Base-by-base conservation (phyloP, 371 early-diverging fungal genomes). In the Syncephalastrum racemosum region DNA sequence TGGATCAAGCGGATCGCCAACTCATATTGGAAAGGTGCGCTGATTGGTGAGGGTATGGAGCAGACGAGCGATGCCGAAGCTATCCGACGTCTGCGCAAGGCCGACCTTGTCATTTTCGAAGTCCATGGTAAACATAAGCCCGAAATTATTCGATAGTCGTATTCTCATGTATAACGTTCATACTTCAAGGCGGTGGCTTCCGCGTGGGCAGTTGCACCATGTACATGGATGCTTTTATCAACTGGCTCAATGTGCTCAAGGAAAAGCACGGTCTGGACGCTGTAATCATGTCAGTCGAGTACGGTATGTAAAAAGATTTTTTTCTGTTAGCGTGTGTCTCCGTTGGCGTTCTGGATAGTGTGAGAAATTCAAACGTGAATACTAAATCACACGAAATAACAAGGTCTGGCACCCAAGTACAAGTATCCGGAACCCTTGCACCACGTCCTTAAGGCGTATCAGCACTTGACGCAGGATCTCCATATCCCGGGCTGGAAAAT, bases 211-310 rank as follows among this genome's bases (percentile, higher is more conserved):
- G 61, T 40, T 42, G 50, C 20, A 66, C 71, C 0, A 76, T 76
- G 77, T 76, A 70, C 36, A 76, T 76, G 77, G 50, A 64, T 3
- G 54, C 66, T 3, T 76, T 70, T 51, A 57, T 64, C 6, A 58
- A 27, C n/a, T 83, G 83, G 83, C 60, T 83, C 58, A 66, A 71
- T 22, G 56, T 71, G 20, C 53, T 81, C 31, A 78, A 81, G 48
- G 53, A 62, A 20, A 79, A 71, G 42, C 67, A 83, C 50, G 67
- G 68, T 52, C n/a, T 83, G 52, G 71, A 81, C 57, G 75, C 77
- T 20, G 73, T 77, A 3, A 62, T 83, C 22, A 70, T 83, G 56
- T 77, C 80, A 1, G 60, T 83, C 23, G 81, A 83, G 58, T 83
- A 83, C 58, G 66, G 83, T 78, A 75, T 45, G 44, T 31, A 31